phyloP scores from a whole-genome alignment of 2,329 filamentous ascomycete genomes.

The Penicillium concentricum region DNA sequence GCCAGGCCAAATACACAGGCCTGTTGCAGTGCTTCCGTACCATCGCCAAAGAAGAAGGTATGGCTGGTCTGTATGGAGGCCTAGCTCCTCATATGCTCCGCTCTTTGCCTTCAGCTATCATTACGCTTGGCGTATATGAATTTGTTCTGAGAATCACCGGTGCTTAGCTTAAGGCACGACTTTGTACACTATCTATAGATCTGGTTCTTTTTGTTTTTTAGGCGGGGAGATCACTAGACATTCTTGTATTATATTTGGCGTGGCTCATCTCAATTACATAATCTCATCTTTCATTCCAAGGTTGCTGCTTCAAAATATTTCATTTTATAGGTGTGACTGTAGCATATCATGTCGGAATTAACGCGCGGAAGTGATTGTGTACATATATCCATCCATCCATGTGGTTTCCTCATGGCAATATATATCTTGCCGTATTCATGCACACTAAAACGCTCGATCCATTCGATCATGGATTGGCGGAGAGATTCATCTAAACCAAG shows the following conservation, averaged over 20 bases:
- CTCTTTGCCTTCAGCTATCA: slow-evolving; percentile 37
- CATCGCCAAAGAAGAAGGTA: slow-evolving; percentile 37
- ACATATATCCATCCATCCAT: too few species aligned
- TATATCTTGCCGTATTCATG: too few species aligned
- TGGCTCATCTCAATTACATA: not conserved
- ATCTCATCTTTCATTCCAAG: not conserved
- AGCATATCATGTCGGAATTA: too few species aligned
- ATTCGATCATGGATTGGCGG: too few species aligned
- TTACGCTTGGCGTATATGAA: slow-evolving; percentile 40
- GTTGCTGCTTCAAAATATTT: not conserved
- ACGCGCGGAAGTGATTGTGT: too few species aligned
- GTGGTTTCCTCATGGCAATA: too few species aligned
- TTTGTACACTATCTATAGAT: slow-evolving; percentile 4
- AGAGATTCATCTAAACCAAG: too few species aligned
- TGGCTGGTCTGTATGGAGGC: slow-evolving; percentile 38
- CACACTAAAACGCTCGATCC: too few species aligned
- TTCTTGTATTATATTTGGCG: slow-evolving; percentile 3
- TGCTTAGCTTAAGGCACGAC: not conserved
- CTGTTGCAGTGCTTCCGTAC: slow-evolving; percentile 36
- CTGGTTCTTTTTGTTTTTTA: not conserved
- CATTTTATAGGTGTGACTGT: not conserved
- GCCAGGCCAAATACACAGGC: slow-evolving; percentile 37
- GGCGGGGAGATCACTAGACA: not conserved
- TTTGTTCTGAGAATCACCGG: slow-evolving; percentile 31
- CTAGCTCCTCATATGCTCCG: slow-evolving; percentile 38